phyloP scores from a whole-genome alignment of 495 filamentous ascomycete genomes.

The Xylaria cubensis region DNA sequence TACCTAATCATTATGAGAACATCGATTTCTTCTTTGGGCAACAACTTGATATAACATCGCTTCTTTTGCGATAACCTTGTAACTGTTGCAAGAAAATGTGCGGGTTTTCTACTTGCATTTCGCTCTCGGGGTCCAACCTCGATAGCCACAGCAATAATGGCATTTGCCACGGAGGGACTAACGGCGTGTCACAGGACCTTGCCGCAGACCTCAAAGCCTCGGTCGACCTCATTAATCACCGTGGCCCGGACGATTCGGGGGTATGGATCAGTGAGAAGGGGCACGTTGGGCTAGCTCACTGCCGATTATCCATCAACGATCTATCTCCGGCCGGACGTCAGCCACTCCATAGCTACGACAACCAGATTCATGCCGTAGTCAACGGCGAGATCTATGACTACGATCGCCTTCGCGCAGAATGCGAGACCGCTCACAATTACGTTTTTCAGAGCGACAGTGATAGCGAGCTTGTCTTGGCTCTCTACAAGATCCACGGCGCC shows the following conservation, averaged over 20 bases:
- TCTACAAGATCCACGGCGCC: conserved; percentile 56
- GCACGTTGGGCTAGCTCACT: conserved; percentile 40
- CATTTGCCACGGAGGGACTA: not conserved
- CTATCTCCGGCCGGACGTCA: conserved; percentile 53
- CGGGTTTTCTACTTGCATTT: conserved; percentile 8
- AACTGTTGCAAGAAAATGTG: not conserved
- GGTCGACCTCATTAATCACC: conserved; percentile 51
- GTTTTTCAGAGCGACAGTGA: conserved; percentile 52
- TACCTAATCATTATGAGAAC: not conserved
- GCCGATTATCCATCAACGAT: conserved; percentile 60
- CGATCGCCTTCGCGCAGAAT: conserved; percentile 46
- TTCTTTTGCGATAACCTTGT: not conserved
- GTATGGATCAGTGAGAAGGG: conserved; percentile 53
- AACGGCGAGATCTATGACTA: conserved; percentile 64
- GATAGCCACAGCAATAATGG: not conserved
- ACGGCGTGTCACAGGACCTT: not conserved
- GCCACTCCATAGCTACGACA: conserved; percentile 51
- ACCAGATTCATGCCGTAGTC: conserved; percentile 56
- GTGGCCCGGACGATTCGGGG: conserved; percentile 55
- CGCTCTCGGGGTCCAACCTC: not conserved
- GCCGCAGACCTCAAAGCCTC: conserved; percentile 32
- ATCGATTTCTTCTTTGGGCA: not conserved
- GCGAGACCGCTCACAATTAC: conserved; percentile 41
- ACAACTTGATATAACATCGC: not conserved
- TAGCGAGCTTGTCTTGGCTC: conserved; percentile 57